These are phyloP conservation scores for Daldinia bambusicola DNA, from an alignment of 495 filamentous ascomycete genomes.

Conservation along the genomic window DNA sequence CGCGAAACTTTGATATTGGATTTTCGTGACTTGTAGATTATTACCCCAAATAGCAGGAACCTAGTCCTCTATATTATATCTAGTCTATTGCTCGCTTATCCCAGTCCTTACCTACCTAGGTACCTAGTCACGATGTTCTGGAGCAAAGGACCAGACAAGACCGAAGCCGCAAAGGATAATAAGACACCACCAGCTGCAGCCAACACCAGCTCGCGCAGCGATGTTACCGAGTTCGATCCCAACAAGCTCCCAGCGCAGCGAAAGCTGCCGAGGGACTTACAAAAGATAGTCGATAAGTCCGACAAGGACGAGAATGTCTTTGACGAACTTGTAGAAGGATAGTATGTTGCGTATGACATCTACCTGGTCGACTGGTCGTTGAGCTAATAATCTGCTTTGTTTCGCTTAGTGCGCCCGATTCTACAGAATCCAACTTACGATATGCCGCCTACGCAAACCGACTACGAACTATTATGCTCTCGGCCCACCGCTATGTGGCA, in stretches of 20 bases:
- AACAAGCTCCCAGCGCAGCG: slow-evolving; percentile 65
- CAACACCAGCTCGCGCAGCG: slow-evolving; percentile 49
- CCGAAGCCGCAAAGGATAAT: slow-evolving; percentile 47
- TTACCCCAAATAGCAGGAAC: background rate
- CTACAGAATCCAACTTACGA: slow-evolving; percentile 84
- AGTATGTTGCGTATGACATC: slow-evolving; percentile 66
- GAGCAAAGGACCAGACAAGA: slow-evolving; percentile 54
- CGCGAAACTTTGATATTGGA: background rate
- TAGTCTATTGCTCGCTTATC: background rate
- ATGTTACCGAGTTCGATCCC: slow-evolving; percentile 52
- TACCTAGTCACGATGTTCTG: slow-evolving; percentile 50
- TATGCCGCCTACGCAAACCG: slow-evolving; percentile 93
- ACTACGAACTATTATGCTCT: slow-evolving; percentile 86
- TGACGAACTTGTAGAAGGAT: slow-evolving; percentile 79
- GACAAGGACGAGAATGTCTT: slow-evolving; percentile 83
- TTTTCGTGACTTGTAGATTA: background rate
- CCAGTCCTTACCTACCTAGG: too few relatives aligned
- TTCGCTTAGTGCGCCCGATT: slow-evolving; percentile 71
- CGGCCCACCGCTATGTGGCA: slow-evolving; percentile 94
- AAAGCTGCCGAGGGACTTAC: slow-evolving; percentile 74
- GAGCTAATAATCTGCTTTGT: slow-evolving; percentile 23
- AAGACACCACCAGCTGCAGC: slow-evolving; percentile 43
- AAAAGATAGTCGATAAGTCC: slow-evolving; percentile 70
- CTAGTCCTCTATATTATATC: background rate
- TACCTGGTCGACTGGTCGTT: slow-evolving; percentile 4